Evolutionary conservation across 2,329 filamentous ascomycete species (phyloP).

Genomic region (Nemania sp.): DNA sequence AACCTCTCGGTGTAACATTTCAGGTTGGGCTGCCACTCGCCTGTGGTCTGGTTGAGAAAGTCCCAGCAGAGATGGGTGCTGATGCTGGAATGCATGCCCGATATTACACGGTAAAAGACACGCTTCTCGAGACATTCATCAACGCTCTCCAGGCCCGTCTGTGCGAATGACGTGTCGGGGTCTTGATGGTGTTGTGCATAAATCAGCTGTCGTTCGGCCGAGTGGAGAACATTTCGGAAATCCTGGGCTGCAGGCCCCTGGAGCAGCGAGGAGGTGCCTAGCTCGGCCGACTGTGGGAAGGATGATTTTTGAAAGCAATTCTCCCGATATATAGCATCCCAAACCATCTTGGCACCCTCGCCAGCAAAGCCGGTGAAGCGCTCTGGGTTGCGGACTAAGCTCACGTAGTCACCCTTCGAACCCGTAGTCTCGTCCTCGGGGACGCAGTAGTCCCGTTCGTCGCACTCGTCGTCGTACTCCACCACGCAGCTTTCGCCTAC

Average conservation of each 20-base stretch:
- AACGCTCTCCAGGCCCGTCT: slow-evolving; percentile 73
- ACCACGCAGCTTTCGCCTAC: slow-evolving; percentile 96
- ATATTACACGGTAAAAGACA: slow-evolving; percentile 95
- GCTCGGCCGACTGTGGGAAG: slow-evolving; percentile 62
- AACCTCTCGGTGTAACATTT: slow-evolving; percentile 88
- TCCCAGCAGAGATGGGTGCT: slow-evolving; percentile 96
- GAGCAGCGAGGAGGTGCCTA: slow-evolving; percentile 52
- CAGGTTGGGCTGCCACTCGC: slow-evolving; percentile 88
- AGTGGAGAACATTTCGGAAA: slow-evolving; percentile 64
- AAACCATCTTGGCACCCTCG: slow-evolving; percentile 83
- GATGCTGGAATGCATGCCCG: slow-evolving; percentile 98
- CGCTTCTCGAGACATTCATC: slow-evolving; percentile 97
- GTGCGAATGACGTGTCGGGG: slow-evolving; percentile 62
- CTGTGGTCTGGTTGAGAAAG: slow-evolving; percentile 92
- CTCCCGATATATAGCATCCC: slow-evolving; percentile 95
- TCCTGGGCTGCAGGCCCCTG: slow-evolving; percentile 61
- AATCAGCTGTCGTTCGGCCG: slow-evolving; percentile 62
- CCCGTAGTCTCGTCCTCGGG: slow-evolving; percentile 88
- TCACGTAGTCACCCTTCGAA: slow-evolving; percentile 95
- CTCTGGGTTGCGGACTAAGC: slow-evolving; percentile 89
- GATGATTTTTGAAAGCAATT: slow-evolving; percentile 86
- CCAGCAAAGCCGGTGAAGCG: slow-evolving; percentile 94
- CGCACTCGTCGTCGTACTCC: slow-evolving; percentile 96
- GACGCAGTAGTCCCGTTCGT: slow-evolving; percentile 95
- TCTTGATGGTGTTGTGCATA: slow-evolving; percentile 63